Evolutionary conservation across 306 rosid species (phyloP).

Genomic region (Cucurbita moschata): DNA sequence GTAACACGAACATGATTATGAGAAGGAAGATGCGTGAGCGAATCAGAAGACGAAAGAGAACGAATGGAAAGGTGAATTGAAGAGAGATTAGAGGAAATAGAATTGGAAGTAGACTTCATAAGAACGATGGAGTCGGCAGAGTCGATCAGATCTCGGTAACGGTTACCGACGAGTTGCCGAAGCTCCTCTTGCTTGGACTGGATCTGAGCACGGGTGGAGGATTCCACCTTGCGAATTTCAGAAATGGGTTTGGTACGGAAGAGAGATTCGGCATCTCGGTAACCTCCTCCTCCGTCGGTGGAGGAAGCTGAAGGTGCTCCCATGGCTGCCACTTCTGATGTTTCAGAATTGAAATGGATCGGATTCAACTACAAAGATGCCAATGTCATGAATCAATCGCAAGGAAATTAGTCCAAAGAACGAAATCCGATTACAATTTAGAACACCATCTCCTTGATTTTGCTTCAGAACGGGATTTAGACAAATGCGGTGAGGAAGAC

Average conservation of each 20-base stretch:
- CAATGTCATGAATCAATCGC: not conserved
- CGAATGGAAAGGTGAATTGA: conserved; percentile 42
- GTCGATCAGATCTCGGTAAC: conserved; percentile 93
- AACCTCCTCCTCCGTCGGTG: conserved; percentile 12
- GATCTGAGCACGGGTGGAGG: conserved; percentile 60
- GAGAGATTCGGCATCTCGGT: conserved; percentile 68
- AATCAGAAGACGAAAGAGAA: conserved; percentile 40
- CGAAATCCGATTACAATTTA: not conserved
- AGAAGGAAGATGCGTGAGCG: conserved; percentile 19
- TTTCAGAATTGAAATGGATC: not conserved
- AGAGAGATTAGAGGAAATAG: conserved; percentile 61
- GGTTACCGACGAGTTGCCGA: conserved; percentile 88
- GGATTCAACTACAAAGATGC: not conserved
- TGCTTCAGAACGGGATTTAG: not conserved
- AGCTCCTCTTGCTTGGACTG: conserved; percentile 92
- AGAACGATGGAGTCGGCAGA: conserved; percentile 87
- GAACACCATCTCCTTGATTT: not conserved
- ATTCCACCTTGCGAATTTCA: conserved; percentile 78
- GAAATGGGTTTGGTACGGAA: conserved; percentile 63
- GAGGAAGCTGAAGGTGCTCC: conserved; percentile 13
- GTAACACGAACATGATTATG: conserved; percentile 17
- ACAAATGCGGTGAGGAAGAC: not conserved
- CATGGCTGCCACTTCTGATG: conserved; percentile 5
- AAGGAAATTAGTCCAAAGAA: not conserved
- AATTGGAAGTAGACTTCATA: conserved; percentile 52